These are phyloP conservation scores for Adiantum capillusveneris DNA, from an alignment of 75 land plant species.

Conservation along the genomic window DNA sequence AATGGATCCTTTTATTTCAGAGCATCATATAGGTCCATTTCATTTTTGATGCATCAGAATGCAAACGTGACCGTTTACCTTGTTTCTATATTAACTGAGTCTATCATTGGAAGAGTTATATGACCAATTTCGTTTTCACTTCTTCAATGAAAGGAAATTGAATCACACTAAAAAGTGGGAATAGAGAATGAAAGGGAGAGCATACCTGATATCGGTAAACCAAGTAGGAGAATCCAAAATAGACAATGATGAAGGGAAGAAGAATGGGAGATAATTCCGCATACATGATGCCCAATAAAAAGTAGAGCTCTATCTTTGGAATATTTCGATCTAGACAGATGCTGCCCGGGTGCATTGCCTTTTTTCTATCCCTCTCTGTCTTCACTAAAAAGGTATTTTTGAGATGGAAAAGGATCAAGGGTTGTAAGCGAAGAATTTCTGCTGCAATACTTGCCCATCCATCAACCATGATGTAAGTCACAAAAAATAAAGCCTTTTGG, in stretches of 20 bases:
- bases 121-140: no score
- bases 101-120: no score
- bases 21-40: no score
- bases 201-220: slow-evolving; percentile 59
- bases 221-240: slow-evolving; percentile 45
- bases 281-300: slow-evolving; percentile 50
- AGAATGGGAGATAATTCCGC: slow-evolving; percentile 45
- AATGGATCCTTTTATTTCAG: no score
- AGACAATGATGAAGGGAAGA: slow-evolving; percentile 49
- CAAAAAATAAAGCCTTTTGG: slow-evolving; percentile 57
- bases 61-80: no score
- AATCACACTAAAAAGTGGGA: not conserved
- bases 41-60: no score
- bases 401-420: slow-evolving; percentile 44
- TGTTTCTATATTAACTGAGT: no score
- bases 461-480: slow-evolving; percentile 63
- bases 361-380: slow-evolving; percentile 46
- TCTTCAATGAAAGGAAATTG: no score
- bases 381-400: slow-evolving; percentile 36
- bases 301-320: slow-evolving; percentile 46
- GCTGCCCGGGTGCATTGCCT: slow-evolving; percentile 53
- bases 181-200: not conserved
- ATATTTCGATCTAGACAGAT: slow-evolving; percentile 21
- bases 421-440: slow-evolving; percentile 42
- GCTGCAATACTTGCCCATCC: slow-evolving; percentile 56